Conservation (phyloP, 257 asterid genomes). For the Leptodermis oblonga region DNA sequence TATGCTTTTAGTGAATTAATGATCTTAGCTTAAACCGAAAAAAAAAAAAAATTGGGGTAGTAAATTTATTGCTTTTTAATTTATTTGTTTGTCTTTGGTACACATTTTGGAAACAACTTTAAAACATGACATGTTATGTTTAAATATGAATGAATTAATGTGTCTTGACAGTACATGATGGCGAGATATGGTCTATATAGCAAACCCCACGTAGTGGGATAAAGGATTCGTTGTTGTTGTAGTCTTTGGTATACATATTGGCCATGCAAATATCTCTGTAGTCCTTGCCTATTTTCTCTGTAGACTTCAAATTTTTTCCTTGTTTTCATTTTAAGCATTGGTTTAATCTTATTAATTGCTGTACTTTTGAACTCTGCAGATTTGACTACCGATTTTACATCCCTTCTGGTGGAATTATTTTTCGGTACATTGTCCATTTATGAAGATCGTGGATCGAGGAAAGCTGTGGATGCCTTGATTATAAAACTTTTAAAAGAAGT, state of each 20-base stretch:
- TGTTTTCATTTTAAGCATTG: neutral
- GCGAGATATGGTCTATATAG: no score
- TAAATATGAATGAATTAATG: no score
- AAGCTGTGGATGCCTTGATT: constrained; percentile 76
- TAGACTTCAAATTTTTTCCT: neutral
- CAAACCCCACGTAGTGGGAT: no score
- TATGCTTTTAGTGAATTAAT: no score
- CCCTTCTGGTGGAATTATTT: constrained; percentile 65
- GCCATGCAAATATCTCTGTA: no score
- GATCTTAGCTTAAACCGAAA: neutral
- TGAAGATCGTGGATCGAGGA: constrained; percentile 78
- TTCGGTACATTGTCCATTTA: constrained; percentile 65
- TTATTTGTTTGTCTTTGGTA: no score
- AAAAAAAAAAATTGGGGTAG: neutral
- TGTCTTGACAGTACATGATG: no score
- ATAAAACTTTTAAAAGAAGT: constrained; percentile 51
- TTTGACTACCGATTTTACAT: constrained; percentile 56
- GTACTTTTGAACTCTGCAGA: constrained; percentile 43
- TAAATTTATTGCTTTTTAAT: neutral
- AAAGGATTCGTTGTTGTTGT: no score
- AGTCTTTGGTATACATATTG: neutral
- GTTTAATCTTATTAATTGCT: neutral
- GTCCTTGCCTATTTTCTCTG: neutral
- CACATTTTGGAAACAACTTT: no score
- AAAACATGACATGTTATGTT: no score